Evolutionary conservation across 1,284 basidiomycete species (phyloP).

Genomic region (Anthracocystis setariae): DNA sequence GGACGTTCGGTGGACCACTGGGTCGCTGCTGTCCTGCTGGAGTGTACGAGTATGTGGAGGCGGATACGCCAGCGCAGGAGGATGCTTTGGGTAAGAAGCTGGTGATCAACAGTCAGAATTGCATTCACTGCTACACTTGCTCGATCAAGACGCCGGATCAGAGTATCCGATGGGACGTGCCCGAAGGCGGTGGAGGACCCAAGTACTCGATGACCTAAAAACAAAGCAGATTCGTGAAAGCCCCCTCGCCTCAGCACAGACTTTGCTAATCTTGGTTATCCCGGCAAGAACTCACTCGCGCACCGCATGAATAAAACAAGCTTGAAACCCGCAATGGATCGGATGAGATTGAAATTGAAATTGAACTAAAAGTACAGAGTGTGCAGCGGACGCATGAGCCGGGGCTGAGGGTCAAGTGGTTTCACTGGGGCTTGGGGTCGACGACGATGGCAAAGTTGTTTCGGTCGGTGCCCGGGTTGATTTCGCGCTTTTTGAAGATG

Average conservation of each 20-base stretch:
- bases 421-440: conserved; percentile 28
- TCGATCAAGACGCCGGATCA: conserved; percentile 66
- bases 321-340: too few species aligned
- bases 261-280: neutral
- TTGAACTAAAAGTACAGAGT: conserved; percentile 29
- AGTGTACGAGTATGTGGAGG: conserved; percentile 93
- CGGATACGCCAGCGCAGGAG: conserved; percentile 72
- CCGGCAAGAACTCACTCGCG: too few species aligned
- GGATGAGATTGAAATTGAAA: too few species aligned
- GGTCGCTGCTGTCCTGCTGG: conserved; percentile 92
- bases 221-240: too few species aligned
- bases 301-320: too few species aligned
- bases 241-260: neutral
- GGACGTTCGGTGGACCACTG: conserved; percentile 83
- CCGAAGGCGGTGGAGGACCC: conserved; percentile 66
- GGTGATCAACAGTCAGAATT: conserved; percentile 89
- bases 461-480: conserved; percentile 62
- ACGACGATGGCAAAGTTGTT: conserved; percentile 68
- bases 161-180: conserved; percentile 63
- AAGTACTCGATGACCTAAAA: conserved; percentile 64
- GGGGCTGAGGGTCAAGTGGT: neutral
- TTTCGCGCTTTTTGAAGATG: conserved; percentile 65
- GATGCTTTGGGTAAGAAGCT: conserved; percentile 80
- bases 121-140: conserved; percentile 68
- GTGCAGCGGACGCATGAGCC: neutral